Evolutionary conservation across 306 rosid species (phyloP).

Genomic region (Clitoria ternatea): DNA sequence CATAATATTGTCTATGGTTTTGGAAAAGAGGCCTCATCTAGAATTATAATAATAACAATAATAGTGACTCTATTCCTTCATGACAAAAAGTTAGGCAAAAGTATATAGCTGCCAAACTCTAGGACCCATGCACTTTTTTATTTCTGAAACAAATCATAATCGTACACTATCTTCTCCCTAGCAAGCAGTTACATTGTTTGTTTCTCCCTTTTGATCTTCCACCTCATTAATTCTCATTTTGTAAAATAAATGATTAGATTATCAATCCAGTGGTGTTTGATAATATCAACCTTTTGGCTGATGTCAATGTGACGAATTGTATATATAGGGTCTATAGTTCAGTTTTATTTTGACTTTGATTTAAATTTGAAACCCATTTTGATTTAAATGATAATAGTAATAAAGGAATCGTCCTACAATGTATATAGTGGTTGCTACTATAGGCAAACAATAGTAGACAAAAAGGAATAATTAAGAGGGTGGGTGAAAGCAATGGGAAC

Average conservation of each 20-base stretch:
- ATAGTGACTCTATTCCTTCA: background rate
- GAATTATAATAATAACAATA: no score
- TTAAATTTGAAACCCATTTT: background rate
- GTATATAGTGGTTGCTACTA: constrained; percentile 18
- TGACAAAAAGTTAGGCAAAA: background rate
- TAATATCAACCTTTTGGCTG: constrained; percentile 6
- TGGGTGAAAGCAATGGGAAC: constrained; percentile 14
- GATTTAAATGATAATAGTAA: background rate
- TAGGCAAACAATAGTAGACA: constrained; percentile 29
- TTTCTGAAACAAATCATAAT: background rate
- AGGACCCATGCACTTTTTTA: background rate
- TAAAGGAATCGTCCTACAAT: background rate
- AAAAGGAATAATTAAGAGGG: constrained; percentile 18
- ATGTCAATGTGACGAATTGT: constrained; percentile 16
- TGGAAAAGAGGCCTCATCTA: constrained; percentile 20
- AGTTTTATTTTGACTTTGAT: constrained; percentile 9
- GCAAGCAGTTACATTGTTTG: background rate
- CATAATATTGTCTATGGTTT: constrained; percentile 28
- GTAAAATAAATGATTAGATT: constrained; percentile 10
- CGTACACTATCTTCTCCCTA: background rate
- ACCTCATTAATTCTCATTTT: background rate
- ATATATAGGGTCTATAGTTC: background rate
- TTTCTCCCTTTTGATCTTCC: constrained; percentile 15
- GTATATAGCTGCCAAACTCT: constrained; percentile 8
- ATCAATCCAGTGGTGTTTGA: constrained; percentile 10